Base-by-base conservation (phyloP, 345 rosid genomes). In the Heritiera littoralis region DNA sequence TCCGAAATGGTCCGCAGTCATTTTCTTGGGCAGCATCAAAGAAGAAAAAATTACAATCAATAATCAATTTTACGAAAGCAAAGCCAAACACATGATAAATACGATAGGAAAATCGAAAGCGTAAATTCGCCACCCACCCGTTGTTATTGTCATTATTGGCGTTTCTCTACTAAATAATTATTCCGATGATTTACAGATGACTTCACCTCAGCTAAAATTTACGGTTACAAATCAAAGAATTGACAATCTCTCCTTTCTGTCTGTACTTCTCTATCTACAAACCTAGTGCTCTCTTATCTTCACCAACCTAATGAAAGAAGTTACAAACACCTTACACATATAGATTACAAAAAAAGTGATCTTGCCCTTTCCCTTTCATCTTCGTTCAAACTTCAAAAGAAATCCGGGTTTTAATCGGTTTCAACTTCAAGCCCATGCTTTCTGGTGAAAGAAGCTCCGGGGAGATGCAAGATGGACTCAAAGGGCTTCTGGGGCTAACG, bases 361-460 rank as follows among this genome's bases (percentile, higher is more conserved):
- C 41, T 35, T 18, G 28, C 67, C n/a, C 40, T 15, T 74, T 18
- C 32, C 13, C 76, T 20, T 72, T 30, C 45, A 41, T 63, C 59
- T 61, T 54, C 15, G 43, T 32, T 79, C 45, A 76, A 15, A 70
- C 77, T 64, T 68, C 32, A 38, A 68, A 52, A 23, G 91, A 40
- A 43, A 84, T 78, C 46, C 97, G 84, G 23, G 99, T 95, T 86
- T 89, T 93, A 13, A 95, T 95, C 0, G 99, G 99, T 82, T 95
- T 93, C 69, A 93, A 85, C 90, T 95, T 93, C 85, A 95, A 83
- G 0, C 99, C 99, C 99, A 95, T 93, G 89, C 94, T 93, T 85
- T 95, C 98, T 0, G 97, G 99, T 3, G 99, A 91, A 13, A 95
- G 92, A 74, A 95, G 98, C 86, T 95, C 98, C 0, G 98, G 94